Conservation (phyloP, 306 rosid genomes). For the Myrica gale region DNA sequence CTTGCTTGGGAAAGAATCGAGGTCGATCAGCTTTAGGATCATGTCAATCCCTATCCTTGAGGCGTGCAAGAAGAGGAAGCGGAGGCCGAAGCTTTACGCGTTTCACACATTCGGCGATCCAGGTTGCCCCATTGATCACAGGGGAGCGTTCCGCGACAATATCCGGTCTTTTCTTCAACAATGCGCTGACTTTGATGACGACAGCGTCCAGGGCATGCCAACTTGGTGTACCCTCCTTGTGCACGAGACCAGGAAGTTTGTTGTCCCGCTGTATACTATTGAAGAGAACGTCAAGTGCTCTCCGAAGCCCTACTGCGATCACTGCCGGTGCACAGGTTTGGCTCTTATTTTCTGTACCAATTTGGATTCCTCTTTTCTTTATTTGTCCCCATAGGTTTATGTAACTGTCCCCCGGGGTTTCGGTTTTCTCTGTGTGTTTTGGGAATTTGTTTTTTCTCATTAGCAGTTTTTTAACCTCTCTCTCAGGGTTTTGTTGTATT, state of each 20-base stretch:
- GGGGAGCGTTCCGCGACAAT: slow-evolving; percentile 66
- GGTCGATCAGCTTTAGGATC: slow-evolving; percentile 15
- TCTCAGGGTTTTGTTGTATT: not conserved
- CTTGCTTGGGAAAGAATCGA: slow-evolving; percentile 17
- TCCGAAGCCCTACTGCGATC: slow-evolving; percentile 60
- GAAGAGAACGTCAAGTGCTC: slow-evolving; percentile 64
- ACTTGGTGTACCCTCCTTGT: slow-evolving; percentile 72
- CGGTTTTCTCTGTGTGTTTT: not conserved
- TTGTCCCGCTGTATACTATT: slow-evolving; percentile 68
- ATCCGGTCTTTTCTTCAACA: slow-evolving; percentile 65
- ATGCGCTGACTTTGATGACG: slow-evolving; percentile 57
- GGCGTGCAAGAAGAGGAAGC: slow-evolving; percentile 63
- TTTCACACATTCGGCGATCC: slow-evolving; percentile 65
- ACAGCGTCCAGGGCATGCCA: slow-evolving; percentile 50
- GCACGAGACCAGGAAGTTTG: slow-evolving; percentile 50
- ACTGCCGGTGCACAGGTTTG: slow-evolving; percentile 73
- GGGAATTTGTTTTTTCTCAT: not conserved
- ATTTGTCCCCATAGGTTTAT: slow-evolving; percentile 1
- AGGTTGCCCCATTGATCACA: slow-evolving; percentile 42
- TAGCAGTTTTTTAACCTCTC: not conserved
- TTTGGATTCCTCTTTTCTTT: not conserved
- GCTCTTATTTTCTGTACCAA: not conserved
- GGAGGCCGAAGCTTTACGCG: slow-evolving; percentile 53
- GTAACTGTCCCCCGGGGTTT: not conserved
- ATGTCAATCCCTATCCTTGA: slow-evolving; percentile 63